Evolutionary conservation across 306 rosid species (phyloP).

Genomic region (Inga oerstediana): DNA sequence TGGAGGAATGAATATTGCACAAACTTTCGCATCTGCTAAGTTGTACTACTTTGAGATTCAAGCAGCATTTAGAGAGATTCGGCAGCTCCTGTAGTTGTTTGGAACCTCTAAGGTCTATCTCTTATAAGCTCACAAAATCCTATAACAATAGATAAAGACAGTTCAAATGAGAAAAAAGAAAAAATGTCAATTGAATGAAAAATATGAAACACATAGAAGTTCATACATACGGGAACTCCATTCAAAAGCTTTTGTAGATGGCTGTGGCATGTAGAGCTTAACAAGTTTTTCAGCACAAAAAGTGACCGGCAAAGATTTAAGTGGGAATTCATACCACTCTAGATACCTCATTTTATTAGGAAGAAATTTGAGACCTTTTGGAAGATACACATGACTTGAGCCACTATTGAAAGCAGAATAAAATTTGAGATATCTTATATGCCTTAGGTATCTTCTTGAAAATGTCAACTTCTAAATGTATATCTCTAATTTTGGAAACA

Average conservation of each 20-base stretch:
- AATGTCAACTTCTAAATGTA: too few relatives aligned
- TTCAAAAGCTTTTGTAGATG: background rate
- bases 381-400: too few relatives aligned
- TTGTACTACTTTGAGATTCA: background rate
- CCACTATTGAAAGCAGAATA: too few relatives aligned
- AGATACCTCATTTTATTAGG: too few relatives aligned
- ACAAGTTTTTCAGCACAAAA: too few relatives aligned
- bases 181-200: background rate
- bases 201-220: background rate
- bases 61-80: slow-evolving; percentile 28
- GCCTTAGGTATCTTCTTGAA: too few relatives aligned
- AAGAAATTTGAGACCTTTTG: too few relatives aligned
- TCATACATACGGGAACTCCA: slow-evolving; percentile 2
- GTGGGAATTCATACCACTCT: too few relatives aligned
- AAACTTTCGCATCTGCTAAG: background rate
- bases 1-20: slow-evolving; percentile 9
- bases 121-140: background rate
- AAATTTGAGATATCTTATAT: too few relatives aligned
- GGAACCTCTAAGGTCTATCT: background rate
- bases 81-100: slow-evolving; percentile 23
- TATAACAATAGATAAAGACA: background rate
- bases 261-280: background rate
- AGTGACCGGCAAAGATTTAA: too few relatives aligned
- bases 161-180: background rate
- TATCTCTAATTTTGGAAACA: too few relatives aligned